Conservation (phyloP, 805 yeast genomes). For the Candida boleticola region DNA sequence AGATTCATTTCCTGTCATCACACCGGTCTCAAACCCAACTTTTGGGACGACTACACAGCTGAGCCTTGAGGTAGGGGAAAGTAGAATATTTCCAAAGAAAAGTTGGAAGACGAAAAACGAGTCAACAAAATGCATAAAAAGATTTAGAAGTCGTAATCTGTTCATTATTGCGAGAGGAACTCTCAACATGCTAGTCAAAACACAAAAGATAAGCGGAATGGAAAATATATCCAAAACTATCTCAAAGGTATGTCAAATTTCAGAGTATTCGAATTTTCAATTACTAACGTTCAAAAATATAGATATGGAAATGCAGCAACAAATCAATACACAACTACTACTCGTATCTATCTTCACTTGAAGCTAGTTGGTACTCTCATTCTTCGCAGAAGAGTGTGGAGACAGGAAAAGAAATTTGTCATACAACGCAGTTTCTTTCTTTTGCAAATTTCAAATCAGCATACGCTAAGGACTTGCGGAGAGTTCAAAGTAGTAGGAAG, state of each 20-base stretch:
- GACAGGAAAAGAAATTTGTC: not conserved
- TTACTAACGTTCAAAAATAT: slow-evolving; percentile 1
- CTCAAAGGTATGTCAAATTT: slow-evolving; percentile 10
- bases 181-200: slow-evolving; percentile 11
- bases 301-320: slow-evolving; percentile 18
- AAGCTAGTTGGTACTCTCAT: slow-evolving; percentile 6
- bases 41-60: too few species aligned
- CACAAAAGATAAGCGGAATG: not conserved
- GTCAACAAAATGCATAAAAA: too few species aligned
- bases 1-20: not conserved
- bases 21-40: not conserved
- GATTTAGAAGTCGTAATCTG: slow-evolving; percentile 16
- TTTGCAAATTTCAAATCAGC: not conserved
- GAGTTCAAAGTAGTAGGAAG: too few species aligned
- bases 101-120: too few species aligned
- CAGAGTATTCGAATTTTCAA: slow-evolving; percentile 4
- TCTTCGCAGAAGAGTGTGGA: not conserved
- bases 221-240: slow-evolving; percentile 12
- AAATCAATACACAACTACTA: slow-evolving; percentile 12
- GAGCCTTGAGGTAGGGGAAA: too few species aligned
- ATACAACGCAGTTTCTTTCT: not conserved
- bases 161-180: slow-evolving; percentile 20
- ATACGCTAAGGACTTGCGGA: not conserved
- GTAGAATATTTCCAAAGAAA: too few species aligned
- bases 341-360: slow-evolving; percentile 13